Percentiles rank a stretch among this genome's conserved stretches.
phyloP scores from a whole-genome alignment of 345 rosid genomes.

The Mallotus nudiflorus region DNA sequence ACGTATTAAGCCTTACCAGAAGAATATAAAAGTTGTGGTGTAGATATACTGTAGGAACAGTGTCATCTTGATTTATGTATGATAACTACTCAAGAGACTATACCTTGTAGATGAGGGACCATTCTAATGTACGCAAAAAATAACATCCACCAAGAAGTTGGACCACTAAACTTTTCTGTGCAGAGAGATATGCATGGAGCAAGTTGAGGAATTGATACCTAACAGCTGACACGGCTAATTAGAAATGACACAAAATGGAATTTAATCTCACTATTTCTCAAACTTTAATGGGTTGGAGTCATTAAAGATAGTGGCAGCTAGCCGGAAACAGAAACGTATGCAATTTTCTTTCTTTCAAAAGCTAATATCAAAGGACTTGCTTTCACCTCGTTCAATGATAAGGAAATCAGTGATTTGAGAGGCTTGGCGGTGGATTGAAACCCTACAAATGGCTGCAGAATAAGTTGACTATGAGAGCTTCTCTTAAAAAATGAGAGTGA shows the following conservation, averaged over 20 bases:
- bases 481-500: neutral
- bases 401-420: neutral
- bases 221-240: slow-evolving; percentile 7
- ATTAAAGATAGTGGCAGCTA: too few relatives aligned
- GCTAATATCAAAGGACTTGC: neutral
- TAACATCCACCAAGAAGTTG: slow-evolving; percentile 27
- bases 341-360: slow-evolving; percentile 20
- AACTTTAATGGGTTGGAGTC: neutral
- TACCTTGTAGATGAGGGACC: slow-evolving; percentile 44
- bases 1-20: neutral
- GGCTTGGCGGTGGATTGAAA: slow-evolving; percentile 11
- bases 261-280: neutral
- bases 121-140: neutral
- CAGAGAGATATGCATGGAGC: slow-evolving; percentile 33
- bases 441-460: neutral
- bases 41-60: slow-evolving; percentile 10
- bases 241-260: neutral
- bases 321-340: slow-evolving; percentile 12
- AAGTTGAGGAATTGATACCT: slow-evolving; percentile 24
- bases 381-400: slow-evolving; percentile 16
- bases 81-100: slow-evolving; percentile 27
- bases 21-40: slow-evolving; percentile 32
- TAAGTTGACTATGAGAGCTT: too few relatives aligned
- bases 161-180: slow-evolving; percentile 43
- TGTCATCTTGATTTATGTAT: slow-evolving; percentile 32